Evolutionary conservation across 2,329 filamentous ascomycete species (phyloP), one percentile per base, ranked within the genome.

Genomic region (Colletotrichum endophyticum): DNA sequence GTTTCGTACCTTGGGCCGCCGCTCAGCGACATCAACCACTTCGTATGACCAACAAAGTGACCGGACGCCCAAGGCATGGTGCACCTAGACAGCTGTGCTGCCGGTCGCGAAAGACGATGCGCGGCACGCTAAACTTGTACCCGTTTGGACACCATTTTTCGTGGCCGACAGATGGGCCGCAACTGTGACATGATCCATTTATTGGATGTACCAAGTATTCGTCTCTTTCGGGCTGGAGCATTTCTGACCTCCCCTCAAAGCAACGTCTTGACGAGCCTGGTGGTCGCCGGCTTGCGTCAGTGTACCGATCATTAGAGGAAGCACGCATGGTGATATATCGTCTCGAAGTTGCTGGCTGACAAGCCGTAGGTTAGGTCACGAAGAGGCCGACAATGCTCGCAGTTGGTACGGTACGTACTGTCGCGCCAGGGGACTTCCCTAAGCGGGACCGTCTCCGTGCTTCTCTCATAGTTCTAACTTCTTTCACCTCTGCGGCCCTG

Each of bases 1-100:
- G 76, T 77, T 77, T 73, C 76, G 73, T 76, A 70, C 73, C 69
- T 76, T 70, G 59, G 53, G 59, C 57, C 39, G 74, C 59, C 39
- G 44, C 28, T 73, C 19, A 30, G 16, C 63, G 64, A 28, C 63
- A 57, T 30, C 30, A 56, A 53, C 39, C 30, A 61, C 44, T 22
- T 53, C 44, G 28, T 25, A 56, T 56, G n/a, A 34, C 53, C 22
- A 30, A 28, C 57, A 56, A 49, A 53, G 57, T 70, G 64, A 34
- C 59, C 32, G 64, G 44, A 34, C 30, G 39, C 49, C 59, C 49
- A 75, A 57, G 68, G 44, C 44, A 53, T 53, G 44, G 68, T 34
- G 61, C 68, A 53, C 68, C 68, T 19, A 61, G 36, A 72, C 44
- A 68, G n/a, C 28, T 22, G 22, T 28, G 34, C 36, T 39, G 61